phyloP scores from a whole-genome alignment of 495 filamentous ascomycete species.

The Pseudoneurospora amorphoporcata region DNA sequence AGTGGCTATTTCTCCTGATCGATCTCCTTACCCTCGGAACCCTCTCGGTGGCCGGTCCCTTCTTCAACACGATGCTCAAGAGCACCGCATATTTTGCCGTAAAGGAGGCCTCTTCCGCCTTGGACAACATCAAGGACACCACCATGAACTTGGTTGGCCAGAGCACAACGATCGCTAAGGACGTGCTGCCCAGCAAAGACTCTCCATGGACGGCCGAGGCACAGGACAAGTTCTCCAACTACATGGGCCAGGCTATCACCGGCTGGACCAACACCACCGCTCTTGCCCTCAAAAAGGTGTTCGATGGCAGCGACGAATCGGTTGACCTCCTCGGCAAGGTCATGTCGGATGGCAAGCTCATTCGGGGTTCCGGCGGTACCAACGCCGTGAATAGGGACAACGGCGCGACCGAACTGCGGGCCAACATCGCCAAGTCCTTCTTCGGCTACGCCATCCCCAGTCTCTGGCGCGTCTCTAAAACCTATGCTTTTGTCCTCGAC shows the following conservation, averaged over 20 bases:
- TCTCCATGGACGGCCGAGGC: constrained; percentile 6
- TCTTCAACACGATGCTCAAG: constrained; percentile 12
- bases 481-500: constrained; percentile 25
- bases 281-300: constrained; percentile 1
- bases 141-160: constrained; percentile 3
- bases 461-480: constrained; percentile 16
- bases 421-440: constrained; percentile 10
- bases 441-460: constrained; percentile 24
- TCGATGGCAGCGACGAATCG: constrained; percentile 6
- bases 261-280: constrained; percentile 11
- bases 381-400: neutral
- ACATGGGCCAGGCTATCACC: constrained; percentile 11
- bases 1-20: constrained; percentile 18
- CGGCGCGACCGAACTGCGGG: neutral
- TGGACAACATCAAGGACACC: constrained; percentile 9
- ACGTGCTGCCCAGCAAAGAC: neutral
- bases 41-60: constrained; percentile 10
- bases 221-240: constrained; percentile 10
- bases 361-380: constrained; percentile 8
- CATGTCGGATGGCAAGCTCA: constrained; percentile 22
- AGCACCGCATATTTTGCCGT: neutral
- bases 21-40: constrained; percentile 18
- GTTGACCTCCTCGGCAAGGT: constrained; percentile 6
- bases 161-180: neutral
- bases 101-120: neutral